These are phyloP conservation scores for Closterium sp. DNA, from an alignment of 139 green algal species.

Conservation along the genomic window DNA sequence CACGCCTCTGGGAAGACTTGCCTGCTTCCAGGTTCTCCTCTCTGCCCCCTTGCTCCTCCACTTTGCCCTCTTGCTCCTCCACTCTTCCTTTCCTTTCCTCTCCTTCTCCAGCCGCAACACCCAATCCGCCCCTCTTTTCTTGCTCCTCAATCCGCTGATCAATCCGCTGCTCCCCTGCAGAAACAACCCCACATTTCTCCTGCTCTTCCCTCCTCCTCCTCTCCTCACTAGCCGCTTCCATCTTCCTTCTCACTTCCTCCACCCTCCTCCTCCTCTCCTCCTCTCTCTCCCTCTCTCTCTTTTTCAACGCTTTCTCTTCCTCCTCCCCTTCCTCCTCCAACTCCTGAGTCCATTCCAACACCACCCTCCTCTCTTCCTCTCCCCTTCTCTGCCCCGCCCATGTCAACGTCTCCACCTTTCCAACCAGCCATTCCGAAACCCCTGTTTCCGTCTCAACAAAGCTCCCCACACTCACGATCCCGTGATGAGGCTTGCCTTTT, in stretches of 20 bases:
- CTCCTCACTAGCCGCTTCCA: not conserved
- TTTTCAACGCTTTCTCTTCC: not conserved
- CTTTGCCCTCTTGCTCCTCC: too few species aligned
- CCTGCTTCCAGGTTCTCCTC: too few species aligned
- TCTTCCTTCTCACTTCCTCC: conserved; percentile 5
- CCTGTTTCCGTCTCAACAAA: not conserved
- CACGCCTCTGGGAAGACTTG: too few species aligned
- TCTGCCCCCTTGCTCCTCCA: too few species aligned
- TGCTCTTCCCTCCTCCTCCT: not conserved
- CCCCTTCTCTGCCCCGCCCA: not conserved
- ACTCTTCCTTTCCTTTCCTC: too few species aligned
- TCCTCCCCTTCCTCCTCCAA: not conserved
- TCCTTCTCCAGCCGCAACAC: too few species aligned
- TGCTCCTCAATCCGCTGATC: too few species aligned
- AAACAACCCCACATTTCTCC: not conserved
- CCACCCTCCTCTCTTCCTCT: not conserved
- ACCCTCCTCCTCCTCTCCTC: conserved; percentile 10
- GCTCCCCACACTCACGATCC: not conserved
- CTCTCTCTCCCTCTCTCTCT: not conserved
- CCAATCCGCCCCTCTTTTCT: too few species aligned
- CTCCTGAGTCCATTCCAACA: not conserved
- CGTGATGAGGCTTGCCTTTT: not conserved
- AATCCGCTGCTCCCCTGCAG: too few species aligned
- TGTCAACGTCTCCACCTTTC: not conserved
- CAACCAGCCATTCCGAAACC: not conserved